Evolutionary conservation across 768 basidiomycete genomes (phyloP).

Genomic region (Hygrophoropsis aurantiaca): DNA sequence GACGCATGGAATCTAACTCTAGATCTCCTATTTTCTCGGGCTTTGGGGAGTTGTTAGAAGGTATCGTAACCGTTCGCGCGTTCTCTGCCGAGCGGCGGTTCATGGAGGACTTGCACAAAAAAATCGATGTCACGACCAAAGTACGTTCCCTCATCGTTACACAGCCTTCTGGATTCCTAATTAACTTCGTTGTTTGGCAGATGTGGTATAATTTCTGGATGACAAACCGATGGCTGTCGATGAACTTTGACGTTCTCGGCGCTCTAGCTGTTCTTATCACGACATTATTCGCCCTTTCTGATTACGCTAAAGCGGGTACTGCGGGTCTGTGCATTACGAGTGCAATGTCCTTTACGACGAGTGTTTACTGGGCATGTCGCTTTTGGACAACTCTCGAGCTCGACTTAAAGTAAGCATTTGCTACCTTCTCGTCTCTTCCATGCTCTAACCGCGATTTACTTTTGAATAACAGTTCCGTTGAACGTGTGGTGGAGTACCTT

Average conservation of each 20-base stretch:
- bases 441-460: slow-evolving; percentile 5
- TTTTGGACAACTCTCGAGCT: slow-evolving; percentile 62
- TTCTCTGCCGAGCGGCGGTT: slow-evolving; percentile 83
- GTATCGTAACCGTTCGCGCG: slow-evolving; percentile 90
- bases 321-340: slow-evolving; percentile 78
- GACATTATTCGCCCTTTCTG: slow-evolving; percentile 72
- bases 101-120: slow-evolving; percentile 68
- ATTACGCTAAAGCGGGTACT: slow-evolving; percentile 55
- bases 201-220: slow-evolving; percentile 92
- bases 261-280: slow-evolving; percentile 73
- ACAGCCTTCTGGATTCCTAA: not conserved
- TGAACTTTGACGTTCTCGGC: slow-evolving; percentile 81
- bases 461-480: slow-evolving; percentile 80
- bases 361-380: slow-evolving; percentile 51
- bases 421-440: not conserved
- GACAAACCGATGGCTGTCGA: slow-evolving; percentile 82
- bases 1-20: slow-evolving; percentile 89
- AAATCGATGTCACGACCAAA: slow-evolving; percentile 79
- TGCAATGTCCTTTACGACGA: slow-evolving; percentile 59
- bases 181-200: slow-evolving; percentile 25
- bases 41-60: slow-evolving; percentile 80
- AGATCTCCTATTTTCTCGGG: slow-evolving; percentile 83
- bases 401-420: slow-evolving; percentile 63
- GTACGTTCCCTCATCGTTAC: slow-evolving; percentile 30
- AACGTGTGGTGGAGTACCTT: slow-evolving; percentile 90